Conservation (phyloP, 495 filamentous ascomycete genomes). For the Symbiotaphrina buchneri region DNA sequence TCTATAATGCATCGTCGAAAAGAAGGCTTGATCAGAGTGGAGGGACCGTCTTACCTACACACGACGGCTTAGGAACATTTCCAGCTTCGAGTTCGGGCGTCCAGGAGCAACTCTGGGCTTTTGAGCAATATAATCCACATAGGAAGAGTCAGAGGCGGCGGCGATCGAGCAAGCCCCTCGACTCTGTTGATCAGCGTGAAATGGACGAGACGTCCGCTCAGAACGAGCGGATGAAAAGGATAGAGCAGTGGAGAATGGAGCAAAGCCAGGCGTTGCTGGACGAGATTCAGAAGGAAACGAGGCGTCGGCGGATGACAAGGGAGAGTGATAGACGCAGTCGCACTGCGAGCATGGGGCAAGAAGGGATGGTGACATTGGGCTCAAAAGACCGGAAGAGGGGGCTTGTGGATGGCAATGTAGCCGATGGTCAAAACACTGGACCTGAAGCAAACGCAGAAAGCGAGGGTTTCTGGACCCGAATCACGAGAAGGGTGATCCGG, state of each 20-base stretch:
- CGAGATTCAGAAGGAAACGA: slow-evolving; percentile 71
- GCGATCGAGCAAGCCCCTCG: slow-evolving; percentile 30
- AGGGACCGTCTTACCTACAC: slow-evolving; percentile 54
- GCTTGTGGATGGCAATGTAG: slow-evolving; percentile 3
- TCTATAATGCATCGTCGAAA: slow-evolving; percentile 21
- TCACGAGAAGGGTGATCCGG: slow-evolving; percentile 68
- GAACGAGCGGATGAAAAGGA: slow-evolving; percentile 50
- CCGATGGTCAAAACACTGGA: slow-evolving; percentile 8
- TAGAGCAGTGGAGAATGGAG: slow-evolving; percentile 81
- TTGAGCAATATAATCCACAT: slow-evolving; percentile 59
- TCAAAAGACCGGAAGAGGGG: slow-evolving; percentile 5
- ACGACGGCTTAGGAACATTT: slow-evolving; percentile 84
- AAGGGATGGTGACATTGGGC: slow-evolving; percentile 4
- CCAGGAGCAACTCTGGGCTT: slow-evolving; percentile 67
- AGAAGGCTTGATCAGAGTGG: slow-evolving; percentile 23
- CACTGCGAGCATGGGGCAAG: slow-evolving; percentile 13
- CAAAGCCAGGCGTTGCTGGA: slow-evolving; percentile 69
- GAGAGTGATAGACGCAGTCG: slow-evolving; percentile 13
- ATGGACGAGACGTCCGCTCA: slow-evolving; percentile 30
- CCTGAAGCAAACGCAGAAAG: slow-evolving; percentile 14
- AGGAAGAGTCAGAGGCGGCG: slow-evolving; percentile 20
- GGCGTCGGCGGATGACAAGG: slow-evolving; percentile 21
- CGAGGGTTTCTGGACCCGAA: slow-evolving; percentile 55
- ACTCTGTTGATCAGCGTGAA: slow-evolving; percentile 41
- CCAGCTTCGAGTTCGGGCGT: slow-evolving; percentile 26